These are phyloP conservation scores for Ophiostoma novo-ulmi DNA, from an alignment of 2,329 filamentous ascomycete species.

Conservation along the genomic window DNA sequence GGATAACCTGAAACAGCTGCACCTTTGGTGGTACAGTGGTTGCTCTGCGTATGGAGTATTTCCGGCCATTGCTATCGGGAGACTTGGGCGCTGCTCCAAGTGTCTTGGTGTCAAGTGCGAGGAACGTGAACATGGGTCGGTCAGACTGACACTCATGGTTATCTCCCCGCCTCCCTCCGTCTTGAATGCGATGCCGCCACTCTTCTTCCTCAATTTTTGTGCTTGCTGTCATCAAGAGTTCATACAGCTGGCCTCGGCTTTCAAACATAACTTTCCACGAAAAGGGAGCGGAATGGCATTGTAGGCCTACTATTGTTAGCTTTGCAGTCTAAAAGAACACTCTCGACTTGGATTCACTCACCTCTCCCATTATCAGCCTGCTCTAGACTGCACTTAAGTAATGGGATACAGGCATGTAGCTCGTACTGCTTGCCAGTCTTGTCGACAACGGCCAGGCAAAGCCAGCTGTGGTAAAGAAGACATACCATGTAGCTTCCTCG, in stretches of 20 bases:
- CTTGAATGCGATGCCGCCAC: conserved; percentile 67
- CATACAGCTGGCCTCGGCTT: conserved; percentile 68
- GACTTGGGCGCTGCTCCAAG: conserved; percentile 67
- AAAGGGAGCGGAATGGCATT: conserved; percentile 78
- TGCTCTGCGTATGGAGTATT: conserved; percentile 68
- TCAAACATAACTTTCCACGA: conserved; percentile 93
- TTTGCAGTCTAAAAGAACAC: not conserved
- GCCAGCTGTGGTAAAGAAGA: conserved; percentile 72
- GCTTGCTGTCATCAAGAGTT: conserved; percentile 82
- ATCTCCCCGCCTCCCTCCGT: conserved; percentile 46
- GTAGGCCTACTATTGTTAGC: conserved; percentile 55
- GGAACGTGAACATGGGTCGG: conserved; percentile 53
- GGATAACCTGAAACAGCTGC: conserved; percentile 68
- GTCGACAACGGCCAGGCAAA: conserved; percentile 67
- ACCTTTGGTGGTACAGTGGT: conserved; percentile 67
- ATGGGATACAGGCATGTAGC: conserved; percentile 67
- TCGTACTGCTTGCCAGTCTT: conserved; percentile 64
- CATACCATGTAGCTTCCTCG: conserved; percentile 79
- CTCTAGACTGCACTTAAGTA: conserved; percentile 62
- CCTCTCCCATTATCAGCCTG: conserved; percentile 71
- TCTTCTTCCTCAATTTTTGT: conserved; percentile 71
- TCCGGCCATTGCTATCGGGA: conserved; percentile 36
- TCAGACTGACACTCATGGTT: conserved; percentile 40
- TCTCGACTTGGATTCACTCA: conserved; percentile 33
- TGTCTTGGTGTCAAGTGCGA: conserved; percentile 65